These are phyloP conservation scores for Plasmodium adleri DNA, from an alignment of 169 alveolate species.

Conservation along the genomic window DNA sequence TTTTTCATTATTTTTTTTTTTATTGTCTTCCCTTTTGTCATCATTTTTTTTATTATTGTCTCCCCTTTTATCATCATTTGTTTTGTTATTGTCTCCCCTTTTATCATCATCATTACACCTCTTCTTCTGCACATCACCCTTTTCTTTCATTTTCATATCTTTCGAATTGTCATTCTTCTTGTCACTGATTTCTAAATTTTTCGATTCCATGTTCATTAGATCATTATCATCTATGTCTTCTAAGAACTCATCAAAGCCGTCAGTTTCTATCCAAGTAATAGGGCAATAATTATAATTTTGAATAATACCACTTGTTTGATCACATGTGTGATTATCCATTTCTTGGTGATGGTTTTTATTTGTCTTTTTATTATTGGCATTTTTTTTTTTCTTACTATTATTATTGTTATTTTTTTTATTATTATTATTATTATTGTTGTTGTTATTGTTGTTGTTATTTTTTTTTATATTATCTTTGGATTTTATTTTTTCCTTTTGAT, in stretches of 20 bases:
- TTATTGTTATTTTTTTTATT: neutral
- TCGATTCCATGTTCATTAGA: conserved; percentile 39
- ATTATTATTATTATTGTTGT: neutral
- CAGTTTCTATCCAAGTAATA: conserved; percentile 56
- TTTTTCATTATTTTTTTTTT: no score
- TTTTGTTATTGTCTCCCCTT: neutral
- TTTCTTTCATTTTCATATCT: neutral
- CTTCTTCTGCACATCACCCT: neutral
- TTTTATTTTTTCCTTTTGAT: neutral
- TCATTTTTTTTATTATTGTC: neutral
- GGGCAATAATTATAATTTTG: conserved; percentile 39
- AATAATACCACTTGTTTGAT: neutral
- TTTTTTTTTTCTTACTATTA: conserved; percentile 1
- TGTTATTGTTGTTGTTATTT: neutral
- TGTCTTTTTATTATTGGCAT: neutral
- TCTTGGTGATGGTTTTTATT: neutral
- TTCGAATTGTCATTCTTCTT: conserved; percentile 8
- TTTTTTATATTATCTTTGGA: neutral
- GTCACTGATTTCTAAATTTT: conserved; percentile 25
- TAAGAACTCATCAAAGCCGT: conserved; percentile 68
- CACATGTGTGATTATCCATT: neutral
- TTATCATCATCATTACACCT: neutral
- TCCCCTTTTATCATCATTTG: neutral
- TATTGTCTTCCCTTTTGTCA: neutral
- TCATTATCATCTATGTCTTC: conserved; percentile 64